Evolutionary conservation across 345 rosid species (phyloP).

Genomic region (Barbarea vulgaris): DNA sequence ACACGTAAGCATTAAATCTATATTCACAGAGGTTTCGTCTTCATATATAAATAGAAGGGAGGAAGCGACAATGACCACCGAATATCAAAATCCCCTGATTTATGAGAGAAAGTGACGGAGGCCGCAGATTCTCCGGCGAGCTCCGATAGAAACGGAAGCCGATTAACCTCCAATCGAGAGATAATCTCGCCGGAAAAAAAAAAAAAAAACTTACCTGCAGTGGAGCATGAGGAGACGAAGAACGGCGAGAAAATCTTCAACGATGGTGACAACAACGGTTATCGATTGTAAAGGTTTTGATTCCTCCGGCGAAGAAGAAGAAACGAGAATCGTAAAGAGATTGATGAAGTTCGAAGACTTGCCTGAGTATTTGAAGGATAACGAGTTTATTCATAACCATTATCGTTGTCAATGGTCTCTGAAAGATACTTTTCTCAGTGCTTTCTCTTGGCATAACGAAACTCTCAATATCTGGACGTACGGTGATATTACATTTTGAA

Average conservation of each 20-base stretch:
- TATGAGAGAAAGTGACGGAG: conserved; percentile 8
- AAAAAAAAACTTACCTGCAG: background rate
- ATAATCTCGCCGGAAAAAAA: background rate
- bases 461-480: conserved; percentile 94
- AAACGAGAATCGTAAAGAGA: conserved; percentile 39
- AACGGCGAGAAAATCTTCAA: conserved; percentile 21
- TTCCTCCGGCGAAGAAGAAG: background rate
- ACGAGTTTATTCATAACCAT: conserved; percentile 79
- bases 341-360: conserved; percentile 70
- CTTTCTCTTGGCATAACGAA: conserved; percentile 89
- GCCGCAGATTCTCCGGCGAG: conserved; percentile 8
- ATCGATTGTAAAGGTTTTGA: background rate
- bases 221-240: conserved; percentile 29
- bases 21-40: too few species aligned
- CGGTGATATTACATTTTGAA: conserved; percentile 23
- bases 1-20: background rate
- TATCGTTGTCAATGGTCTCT: conserved; percentile 93
- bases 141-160: background rate
- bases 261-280: conserved; percentile 18
- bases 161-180: background rate
- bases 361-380: conserved; percentile 82
- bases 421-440: conserved; percentile 66
- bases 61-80: conserved; percentile 7
- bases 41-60: background rate
- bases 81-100: background rate